phyloP scores from a whole-genome alignment of 129 eudicot species.

The Chrysanthemum makinoi region DNA sequence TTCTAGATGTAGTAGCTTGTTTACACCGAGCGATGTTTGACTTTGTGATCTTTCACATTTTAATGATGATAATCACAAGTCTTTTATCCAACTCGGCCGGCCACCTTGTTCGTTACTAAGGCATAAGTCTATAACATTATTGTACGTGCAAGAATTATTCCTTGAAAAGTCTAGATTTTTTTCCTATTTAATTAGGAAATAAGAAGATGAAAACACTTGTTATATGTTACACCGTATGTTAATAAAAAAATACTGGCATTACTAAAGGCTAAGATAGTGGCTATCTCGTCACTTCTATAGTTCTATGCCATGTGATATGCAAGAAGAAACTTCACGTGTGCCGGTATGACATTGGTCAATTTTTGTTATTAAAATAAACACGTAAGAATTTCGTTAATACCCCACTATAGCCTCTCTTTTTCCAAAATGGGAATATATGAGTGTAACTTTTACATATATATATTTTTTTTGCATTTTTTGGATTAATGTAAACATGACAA shows the following conservation, averaged over 20 bases:
- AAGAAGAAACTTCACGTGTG: constrained; percentile 10
- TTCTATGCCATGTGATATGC: constrained; percentile 10
- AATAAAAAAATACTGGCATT: not conserved
- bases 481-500: not conserved
- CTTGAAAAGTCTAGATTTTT: no score
- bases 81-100: no score
- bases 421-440: constrained; percentile 10
- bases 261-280: not conserved
- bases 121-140: no score
- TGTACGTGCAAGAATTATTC: no score
- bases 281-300: constrained; percentile 3
- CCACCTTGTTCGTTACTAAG: no score
- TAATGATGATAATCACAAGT: no score
- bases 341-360: constrained; percentile 9
- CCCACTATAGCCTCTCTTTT: not conserved
- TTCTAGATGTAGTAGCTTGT: no score
- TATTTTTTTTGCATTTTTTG: constrained; percentile 11
- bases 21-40: no score
- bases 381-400: not conserved
- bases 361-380: not conserved
- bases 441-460: not conserved
- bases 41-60: no score
- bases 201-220: not conserved
- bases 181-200: no score
- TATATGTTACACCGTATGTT: not conserved